Evolutionary conservation across 768 basidiomycete genomes (phyloP).

Genomic region (Lentinula boryana): DNA sequence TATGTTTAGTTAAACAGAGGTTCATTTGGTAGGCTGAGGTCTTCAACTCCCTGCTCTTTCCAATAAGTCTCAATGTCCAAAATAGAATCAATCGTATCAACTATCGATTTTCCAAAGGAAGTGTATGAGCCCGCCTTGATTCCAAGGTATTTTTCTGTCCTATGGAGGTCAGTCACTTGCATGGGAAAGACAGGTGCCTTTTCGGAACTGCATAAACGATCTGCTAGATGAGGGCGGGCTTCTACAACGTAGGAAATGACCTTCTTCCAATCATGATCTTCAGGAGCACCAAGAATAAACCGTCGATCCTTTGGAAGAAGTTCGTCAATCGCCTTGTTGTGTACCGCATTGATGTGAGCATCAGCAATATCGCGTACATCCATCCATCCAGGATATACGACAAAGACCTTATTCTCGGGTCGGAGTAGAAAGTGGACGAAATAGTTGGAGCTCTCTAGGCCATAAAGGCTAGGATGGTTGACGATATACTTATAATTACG

Average conservation of each 20-base stretch:
- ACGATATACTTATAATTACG: slow-evolving; percentile 6
- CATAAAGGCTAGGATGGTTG: neutral
- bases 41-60: slow-evolving; percentile 2
- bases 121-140: slow-evolving; percentile 1
- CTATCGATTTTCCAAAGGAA: neutral
- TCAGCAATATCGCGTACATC: slow-evolving; percentile 6
- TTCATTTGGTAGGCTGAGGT: slow-evolving; percentile 1
- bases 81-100: slow-evolving; percentile 7
- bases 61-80: slow-evolving; percentile 4
- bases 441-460: slow-evolving; percentile 3
- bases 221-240: slow-evolving; percentile 1
- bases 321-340: slow-evolving; percentile 1
- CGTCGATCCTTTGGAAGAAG: neutral
- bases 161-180: neutral
- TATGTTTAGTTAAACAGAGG: neutral
- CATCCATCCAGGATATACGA: slow-evolving; percentile 1
- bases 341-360: slow-evolving; percentile 5
- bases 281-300: slow-evolving; percentile 4
- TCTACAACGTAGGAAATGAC: slow-evolving; percentile 2
- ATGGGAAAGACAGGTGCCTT: neutral
- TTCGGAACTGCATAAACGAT: slow-evolving; percentile 1
- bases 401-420: slow-evolving; percentile 3
- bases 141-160: slow-evolving; percentile 4
- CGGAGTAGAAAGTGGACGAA: slow-evolving; percentile 3
- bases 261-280: slow-evolving; percentile 1